These are phyloP conservation scores for Cyberlindnera xishuangbannaensis DNA, from an alignment of 805 yeast genomes.

Conservation along the genomic window DNA sequence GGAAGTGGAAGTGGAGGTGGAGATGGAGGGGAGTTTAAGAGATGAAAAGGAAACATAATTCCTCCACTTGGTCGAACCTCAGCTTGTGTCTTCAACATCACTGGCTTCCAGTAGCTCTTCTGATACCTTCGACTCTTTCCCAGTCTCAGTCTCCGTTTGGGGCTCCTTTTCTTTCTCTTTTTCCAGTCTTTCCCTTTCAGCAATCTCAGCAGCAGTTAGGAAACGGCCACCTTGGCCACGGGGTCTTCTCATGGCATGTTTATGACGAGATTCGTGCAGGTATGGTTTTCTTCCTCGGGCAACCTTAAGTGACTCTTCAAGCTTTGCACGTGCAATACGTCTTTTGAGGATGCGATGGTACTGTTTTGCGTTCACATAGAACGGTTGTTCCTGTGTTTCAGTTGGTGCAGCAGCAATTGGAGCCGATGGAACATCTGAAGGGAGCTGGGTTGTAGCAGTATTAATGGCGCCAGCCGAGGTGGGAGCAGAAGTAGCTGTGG, in stretches of 20 bases:
- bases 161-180: constrained; percentile 14
- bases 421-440: background rate
- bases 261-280: constrained; percentile 93
- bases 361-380: constrained; percentile 96
- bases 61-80: no score
- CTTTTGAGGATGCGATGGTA: constrained; percentile 92
- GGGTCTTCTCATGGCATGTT: constrained; percentile 98
- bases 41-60: no score
- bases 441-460: background rate
- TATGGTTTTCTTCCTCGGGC: constrained; percentile 92
- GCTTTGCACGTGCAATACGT: constrained; percentile 86
- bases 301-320: constrained; percentile 82
- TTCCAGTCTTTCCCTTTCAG: constrained; percentile 44
- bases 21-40: no score
- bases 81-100: background rate
- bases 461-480: background rate
- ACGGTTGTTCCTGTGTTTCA: constrained; percentile 65
- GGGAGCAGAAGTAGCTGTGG: background rate
- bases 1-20: no score
- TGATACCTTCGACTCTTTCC: constrained; percentile 13
- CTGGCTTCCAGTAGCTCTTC: background rate
- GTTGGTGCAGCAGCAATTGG: constrained; percentile 2
- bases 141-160: background rate
- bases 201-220: constrained; percentile 83
- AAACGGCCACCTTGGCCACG: constrained; percentile 99